phyloP scores from a whole-genome alignment of 495 filamentous ascomycete genomes.

The Aspergillus egyptiacus region DNA sequence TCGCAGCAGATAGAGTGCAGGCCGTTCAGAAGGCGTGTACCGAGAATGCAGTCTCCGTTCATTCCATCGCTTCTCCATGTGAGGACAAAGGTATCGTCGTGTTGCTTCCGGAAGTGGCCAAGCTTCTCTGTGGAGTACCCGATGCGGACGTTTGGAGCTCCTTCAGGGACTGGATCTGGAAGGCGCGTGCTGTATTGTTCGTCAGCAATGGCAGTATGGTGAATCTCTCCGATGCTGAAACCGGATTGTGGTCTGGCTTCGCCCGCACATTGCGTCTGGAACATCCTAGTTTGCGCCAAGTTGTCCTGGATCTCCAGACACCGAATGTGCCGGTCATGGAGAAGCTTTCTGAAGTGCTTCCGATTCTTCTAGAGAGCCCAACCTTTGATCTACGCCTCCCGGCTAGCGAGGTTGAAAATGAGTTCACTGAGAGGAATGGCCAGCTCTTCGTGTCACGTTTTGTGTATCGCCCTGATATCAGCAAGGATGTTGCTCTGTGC shows the following conservation, averaged over 20 bases:
- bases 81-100: background rate
- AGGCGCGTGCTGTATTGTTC: slow-evolving; percentile 1
- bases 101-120: slow-evolving; percentile 10
- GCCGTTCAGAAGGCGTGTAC: background rate
- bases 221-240: slow-evolving; percentile 3
- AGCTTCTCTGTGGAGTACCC: background rate
- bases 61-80: background rate
- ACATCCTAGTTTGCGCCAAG: slow-evolving; percentile 5
- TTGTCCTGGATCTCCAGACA: slow-evolving; percentile 5
- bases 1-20: background rate
- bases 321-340: background rate
- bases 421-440: slow-evolving; percentile 5
- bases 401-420: slow-evolving; percentile 5
- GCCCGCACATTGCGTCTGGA: slow-evolving; percentile 2
- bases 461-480: slow-evolving; percentile 1
- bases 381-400: slow-evolving; percentile 1
- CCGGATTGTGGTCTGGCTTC: slow-evolving; percentile 6
- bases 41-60: background rate
- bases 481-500: background rate
- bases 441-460: slow-evolving; percentile 12
- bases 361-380: background rate
- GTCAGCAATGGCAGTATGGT: slow-evolving; percentile 9
- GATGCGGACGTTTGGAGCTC: background rate
- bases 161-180: slow-evolving; percentile 7
- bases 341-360: slow-evolving; percentile 3